These are phyloP conservation scores for Backusella tuberculispora DNA, from an alignment of 192 early-diverging fungal genomes.

Conservation along the genomic window DNA sequence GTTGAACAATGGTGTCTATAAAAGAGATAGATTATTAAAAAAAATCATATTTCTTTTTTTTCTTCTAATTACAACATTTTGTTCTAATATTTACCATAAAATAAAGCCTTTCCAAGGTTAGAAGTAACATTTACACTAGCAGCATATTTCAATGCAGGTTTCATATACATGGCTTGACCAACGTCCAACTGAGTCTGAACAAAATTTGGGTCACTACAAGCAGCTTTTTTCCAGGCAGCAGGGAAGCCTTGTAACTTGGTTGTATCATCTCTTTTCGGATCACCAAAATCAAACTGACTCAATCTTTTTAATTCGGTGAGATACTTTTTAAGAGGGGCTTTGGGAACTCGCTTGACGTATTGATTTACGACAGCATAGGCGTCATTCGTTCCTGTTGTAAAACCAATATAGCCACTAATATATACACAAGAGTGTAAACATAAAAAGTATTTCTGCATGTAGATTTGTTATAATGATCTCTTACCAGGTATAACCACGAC, in stretches of 20 bases:
- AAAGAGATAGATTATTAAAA: conserved; percentile 5
- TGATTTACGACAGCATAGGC: conserved; percentile 38
- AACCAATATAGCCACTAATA: conserved; percentile 41
- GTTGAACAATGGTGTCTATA: conserved; percentile 46
- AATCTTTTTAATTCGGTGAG: conserved; percentile 28
- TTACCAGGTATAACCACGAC: conserved; percentile 43
- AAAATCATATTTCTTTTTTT: background rate
- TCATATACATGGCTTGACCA: conserved; percentile 38
- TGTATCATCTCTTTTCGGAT: conserved; percentile 25
- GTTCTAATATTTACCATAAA: too few species aligned
- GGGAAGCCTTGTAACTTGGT: conserved; percentile 20
- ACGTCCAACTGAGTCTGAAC: conserved; percentile 39
- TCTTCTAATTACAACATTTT: too few species aligned
- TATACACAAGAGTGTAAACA: background rate
- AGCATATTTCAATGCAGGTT: conserved; percentile 38
- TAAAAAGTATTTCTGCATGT: background rate
- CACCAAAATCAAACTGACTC: conserved; percentile 27
- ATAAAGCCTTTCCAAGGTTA: conserved; percentile 44
- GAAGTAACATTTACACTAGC: conserved; percentile 29
- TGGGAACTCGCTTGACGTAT: conserved; percentile 25
- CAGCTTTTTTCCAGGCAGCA: conserved; percentile 26
- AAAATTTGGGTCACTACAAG: conserved; percentile 38
- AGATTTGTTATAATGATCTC: background rate
- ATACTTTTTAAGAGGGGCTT: conserved; percentile 24
- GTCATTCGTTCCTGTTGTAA: conserved; percentile 45